Evolutionary conservation across 225 moss, liverwort and hornwort species (phyloP).

Genomic region (Physcomitrium patens): DNA sequence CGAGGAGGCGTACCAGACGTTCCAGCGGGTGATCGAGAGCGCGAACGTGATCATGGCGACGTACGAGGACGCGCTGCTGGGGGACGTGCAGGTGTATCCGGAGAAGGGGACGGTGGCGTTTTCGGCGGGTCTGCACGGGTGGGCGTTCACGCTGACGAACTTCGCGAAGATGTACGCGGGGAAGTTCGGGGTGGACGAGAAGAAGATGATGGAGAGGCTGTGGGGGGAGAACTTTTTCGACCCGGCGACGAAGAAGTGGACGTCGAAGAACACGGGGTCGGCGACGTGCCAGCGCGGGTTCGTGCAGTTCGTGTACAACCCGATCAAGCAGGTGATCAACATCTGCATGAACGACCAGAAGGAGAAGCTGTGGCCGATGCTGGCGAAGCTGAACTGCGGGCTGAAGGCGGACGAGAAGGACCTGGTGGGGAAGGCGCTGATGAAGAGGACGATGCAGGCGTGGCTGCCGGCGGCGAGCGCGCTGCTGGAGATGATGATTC

Average conservation of each 20-base stretch:
- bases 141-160: conserved; percentile 70
- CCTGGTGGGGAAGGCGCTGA: conserved; percentile 49
- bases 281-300: conserved; percentile 79
- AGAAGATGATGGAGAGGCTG: conserved; percentile 96
- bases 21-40: conserved; percentile 55
- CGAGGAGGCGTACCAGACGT: conserved; percentile 49
- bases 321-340: conserved; percentile 84
- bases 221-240: conserved; percentile 98
- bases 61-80: conserved; percentile 61
- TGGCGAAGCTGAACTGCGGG: conserved; percentile 65
- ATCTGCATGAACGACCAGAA: conserved; percentile 98
- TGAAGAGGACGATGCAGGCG: conserved; percentile 73
- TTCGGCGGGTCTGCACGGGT: conserved; percentile 67
- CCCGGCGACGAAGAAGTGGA: conserved; percentile 84
- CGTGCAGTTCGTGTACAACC: conserved; percentile 93
- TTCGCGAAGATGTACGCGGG: conserved; percentile 72
- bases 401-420: conserved; percentile 68
- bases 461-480: conserved; percentile 62
- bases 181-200: conserved; percentile 69
- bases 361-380: conserved; percentile 93
- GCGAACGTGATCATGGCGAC: conserved; percentile 57
- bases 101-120: conserved; percentile 78
- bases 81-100: conserved; percentile 72
- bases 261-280: conserved; percentile 67
- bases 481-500: conserved; percentile 67